Conservation (phyloP, 2,329 filamentous ascomycete species). For the Leptographium wingfieldii region DNA sequence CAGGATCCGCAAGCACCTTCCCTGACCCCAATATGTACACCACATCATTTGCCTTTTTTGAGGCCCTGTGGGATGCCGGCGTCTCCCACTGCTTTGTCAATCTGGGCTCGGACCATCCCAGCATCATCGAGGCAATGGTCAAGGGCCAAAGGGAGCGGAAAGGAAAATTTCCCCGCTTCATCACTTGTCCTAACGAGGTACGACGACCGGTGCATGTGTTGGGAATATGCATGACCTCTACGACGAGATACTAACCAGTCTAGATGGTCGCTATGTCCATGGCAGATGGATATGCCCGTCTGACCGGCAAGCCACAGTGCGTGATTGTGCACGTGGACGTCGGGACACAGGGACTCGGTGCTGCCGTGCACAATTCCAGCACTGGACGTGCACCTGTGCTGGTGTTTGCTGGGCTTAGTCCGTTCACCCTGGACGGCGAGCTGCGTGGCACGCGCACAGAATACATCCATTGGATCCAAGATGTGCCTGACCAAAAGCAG, state of each 20-base stretch:
- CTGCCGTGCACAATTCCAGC: conserved; percentile 59
- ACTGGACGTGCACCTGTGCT: conserved; percentile 53
- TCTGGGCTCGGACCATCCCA: conserved; percentile 51
- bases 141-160: conserved; percentile 54
- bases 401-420: conserved; percentile 30
- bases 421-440: conserved; percentile 30
- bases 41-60: conserved; percentile 70
- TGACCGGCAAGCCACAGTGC: conserved; percentile 54
- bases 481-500: conserved; percentile 22
- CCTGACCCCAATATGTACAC: conserved; percentile 43
- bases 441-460: conserved; percentile 26
- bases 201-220: neutral
- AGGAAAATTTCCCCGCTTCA: conserved; percentile 49
- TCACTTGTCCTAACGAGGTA: conserved; percentile 64
- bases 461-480: conserved; percentile 29
- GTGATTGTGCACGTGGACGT: conserved; percentile 66
- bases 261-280: conserved; percentile 66
- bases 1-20: neutral
- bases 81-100: conserved; percentile 48
- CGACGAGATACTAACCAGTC: neutral
- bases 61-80: conserved; percentile 61
- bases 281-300: conserved; percentile 59
- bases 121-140: conserved; percentile 64
- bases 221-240: neutral
- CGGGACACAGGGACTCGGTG: conserved; percentile 59